Conservation (phyloP, 768 basidiomycete species). For the Trametopsis cervina region DNA sequence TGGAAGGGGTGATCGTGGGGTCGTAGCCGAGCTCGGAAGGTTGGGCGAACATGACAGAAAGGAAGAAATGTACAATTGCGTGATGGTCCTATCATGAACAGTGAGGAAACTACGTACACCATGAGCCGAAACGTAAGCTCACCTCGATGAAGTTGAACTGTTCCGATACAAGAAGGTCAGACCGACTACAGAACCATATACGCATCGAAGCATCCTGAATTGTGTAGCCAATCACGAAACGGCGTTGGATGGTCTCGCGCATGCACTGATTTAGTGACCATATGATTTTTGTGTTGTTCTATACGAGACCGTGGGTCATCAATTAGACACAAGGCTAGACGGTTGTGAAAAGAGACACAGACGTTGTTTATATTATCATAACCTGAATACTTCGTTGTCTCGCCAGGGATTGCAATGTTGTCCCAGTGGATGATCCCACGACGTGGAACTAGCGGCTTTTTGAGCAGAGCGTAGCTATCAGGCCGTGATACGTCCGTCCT, state of each 20-base stretch:
- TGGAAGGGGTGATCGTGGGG: not conserved
- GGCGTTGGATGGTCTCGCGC: not conserved
- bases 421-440: too few species aligned
- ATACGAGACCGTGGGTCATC: not conserved
- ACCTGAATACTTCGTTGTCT: not conserved
- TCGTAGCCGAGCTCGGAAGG: not conserved
- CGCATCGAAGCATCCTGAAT: not conserved
- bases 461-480: too few species aligned
- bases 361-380: not conserved
- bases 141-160: not conserved
- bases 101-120: not conserved
- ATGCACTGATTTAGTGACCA: not conserved
- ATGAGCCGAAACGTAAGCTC: not conserved
- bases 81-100: not conserved
- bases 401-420: slow-evolving; percentile 1
- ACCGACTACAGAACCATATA: not conserved
- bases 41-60: not conserved
- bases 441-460: too few species aligned
- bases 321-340: too few species aligned
- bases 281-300: slow-evolving; percentile 1
- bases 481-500: too few species aligned
- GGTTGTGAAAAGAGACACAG: too few species aligned
- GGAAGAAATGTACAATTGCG: not conserved
- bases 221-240: not conserved
- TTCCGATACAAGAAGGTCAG: not conserved